These are phyloP conservation scores for Aphanomyces cochlioides DNA, from an alignment of 352 stramenopile species.

Conservation along the genomic window DNA sequence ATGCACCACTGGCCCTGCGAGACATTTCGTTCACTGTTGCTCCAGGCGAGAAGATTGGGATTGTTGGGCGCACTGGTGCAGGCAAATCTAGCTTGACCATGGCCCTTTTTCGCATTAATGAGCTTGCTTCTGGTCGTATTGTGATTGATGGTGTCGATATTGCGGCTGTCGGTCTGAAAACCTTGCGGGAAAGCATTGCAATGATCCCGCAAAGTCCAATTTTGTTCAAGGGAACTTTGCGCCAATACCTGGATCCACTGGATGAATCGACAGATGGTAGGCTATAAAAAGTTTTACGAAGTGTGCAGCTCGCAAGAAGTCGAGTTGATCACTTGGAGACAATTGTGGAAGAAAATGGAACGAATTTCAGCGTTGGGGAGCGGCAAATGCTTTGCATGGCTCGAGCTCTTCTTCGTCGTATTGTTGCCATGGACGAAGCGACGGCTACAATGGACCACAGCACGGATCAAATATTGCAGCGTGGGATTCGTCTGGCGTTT, in stretches of 20 bases:
- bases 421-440: slow-evolving; percentile 88
- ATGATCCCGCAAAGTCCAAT: slow-evolving; percentile 88
- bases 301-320: slow-evolving; percentile 43
- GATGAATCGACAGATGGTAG: slow-evolving; percentile 52
- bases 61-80: slow-evolving; percentile 68
- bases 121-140: slow-evolving; percentile 61
- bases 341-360: slow-evolving; percentile 58
- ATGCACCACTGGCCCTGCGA: not conserved
- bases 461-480: slow-evolving; percentile 76
- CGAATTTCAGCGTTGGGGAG: slow-evolving; percentile 88
- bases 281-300: slow-evolving; percentile 55
- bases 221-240: slow-evolving; percentile 39
- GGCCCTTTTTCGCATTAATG: slow-evolving; percentile 71
- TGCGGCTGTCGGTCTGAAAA: slow-evolving; percentile 45
- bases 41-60: slow-evolving; percentile 52
- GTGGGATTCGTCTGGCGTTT: slow-evolving; percentile 51
- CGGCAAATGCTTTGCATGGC: slow-evolving; percentile 87
- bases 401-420: slow-evolving; percentile 74
- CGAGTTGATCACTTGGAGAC: slow-evolving; percentile 27
- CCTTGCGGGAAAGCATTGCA: slow-evolving; percentile 52
- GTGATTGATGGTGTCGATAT: slow-evolving; percentile 70
- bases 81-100: slow-evolving; percentile 59
- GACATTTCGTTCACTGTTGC: slow-evolving; percentile 42
- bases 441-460: slow-evolving; percentile 77
- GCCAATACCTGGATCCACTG: slow-evolving; percentile 75